Conservation (phyloP, 2,329 filamentous ascomycete species). For the Ascocoryne sarcoides region DNA sequence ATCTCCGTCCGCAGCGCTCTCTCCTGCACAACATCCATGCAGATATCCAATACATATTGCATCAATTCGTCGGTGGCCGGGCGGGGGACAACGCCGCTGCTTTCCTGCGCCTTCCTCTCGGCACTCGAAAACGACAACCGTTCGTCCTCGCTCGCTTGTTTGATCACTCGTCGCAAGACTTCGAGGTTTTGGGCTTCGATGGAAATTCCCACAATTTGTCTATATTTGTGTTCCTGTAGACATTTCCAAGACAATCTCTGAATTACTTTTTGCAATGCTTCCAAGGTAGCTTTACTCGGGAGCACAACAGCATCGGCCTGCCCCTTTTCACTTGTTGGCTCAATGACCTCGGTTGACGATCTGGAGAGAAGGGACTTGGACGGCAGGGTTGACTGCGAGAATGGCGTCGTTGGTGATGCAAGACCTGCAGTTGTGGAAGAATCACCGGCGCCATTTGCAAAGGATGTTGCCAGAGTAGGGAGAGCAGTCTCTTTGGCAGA, state of each 20-base stretch:
- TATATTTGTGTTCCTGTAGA: conserved; percentile 76
- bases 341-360: conserved; percentile 54
- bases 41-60: conserved; percentile 92
- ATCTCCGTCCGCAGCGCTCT: conserved; percentile 77
- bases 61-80: conserved; percentile 77
- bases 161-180: conserved; percentile 76
- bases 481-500: conserved; percentile 42
- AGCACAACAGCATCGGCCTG: conserved; percentile 32
- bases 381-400: conserved; percentile 85
- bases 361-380: conserved; percentile 94
- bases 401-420: conserved; percentile 85
- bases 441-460: conserved; percentile 58
- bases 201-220: conserved; percentile 93
- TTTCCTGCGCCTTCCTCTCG: conserved; percentile 47
- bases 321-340: conserved; percentile 36
- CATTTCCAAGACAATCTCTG: conserved; percentile 88
- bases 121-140: too few species aligned
- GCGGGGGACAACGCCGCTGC: conserved; percentile 41
- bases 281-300: conserved; percentile 61
- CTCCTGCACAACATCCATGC: conserved; percentile 97
- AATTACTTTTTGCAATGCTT: conserved; percentile 73
- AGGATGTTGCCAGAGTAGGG: conserved; percentile 62
- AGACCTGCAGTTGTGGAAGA: conserved; percentile 51
- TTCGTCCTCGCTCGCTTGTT: conserved; percentile 80
- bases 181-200: conserved; percentile 90